Percentiles rank a stretch among this genome's conserved stretches.
Conservation (phyloP, 768 basidiomycete genomes). For the Pulveroboletus sp. region DNA sequence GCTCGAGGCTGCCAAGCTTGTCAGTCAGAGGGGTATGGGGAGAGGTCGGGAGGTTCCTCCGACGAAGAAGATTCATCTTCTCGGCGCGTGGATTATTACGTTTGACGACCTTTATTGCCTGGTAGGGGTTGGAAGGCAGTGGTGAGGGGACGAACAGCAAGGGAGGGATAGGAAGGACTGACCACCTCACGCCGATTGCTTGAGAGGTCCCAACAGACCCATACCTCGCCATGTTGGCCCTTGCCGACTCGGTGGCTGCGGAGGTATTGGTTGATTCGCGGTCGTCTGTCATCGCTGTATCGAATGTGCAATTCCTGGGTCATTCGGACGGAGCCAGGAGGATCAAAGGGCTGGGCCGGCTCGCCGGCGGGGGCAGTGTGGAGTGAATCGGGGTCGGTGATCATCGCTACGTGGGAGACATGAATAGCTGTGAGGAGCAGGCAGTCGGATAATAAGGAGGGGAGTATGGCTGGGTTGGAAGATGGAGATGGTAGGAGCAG, state of each 20-base stretch:
- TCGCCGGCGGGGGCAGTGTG: slow-evolving; percentile 33
- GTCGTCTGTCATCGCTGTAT: slow-evolving; percentile 37
- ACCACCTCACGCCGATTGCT: slow-evolving; percentile 46
- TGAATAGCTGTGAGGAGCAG: slow-evolving; percentile 16
- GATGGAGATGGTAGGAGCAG: slow-evolving; percentile 20
- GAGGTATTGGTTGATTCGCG: slow-evolving; percentile 82
- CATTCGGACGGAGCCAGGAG: slow-evolving; percentile 45
- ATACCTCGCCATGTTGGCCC: slow-evolving; percentile 90
- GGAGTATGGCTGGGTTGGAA: slow-evolving; percentile 26
- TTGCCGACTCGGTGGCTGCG: slow-evolving; percentile 73
- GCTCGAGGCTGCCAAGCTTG: slow-evolving; percentile 65
- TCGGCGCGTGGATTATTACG: slow-evolving; percentile 69
- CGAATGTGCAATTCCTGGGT: slow-evolving; percentile 41
- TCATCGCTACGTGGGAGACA: slow-evolving; percentile 26
- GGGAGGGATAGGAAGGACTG: slow-evolving; percentile 22
- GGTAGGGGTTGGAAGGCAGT: slow-evolving; percentile 8
- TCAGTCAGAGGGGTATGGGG: slow-evolving; percentile 57
- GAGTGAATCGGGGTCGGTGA: slow-evolving; percentile 21
- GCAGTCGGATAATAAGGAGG: slow-evolving; percentile 9
- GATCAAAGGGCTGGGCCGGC: slow-evolving; percentile 34
- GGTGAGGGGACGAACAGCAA: slow-evolving; percentile 3
- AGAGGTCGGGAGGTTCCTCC: slow-evolving; percentile 40
- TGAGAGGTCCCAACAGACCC: slow-evolving; percentile 56
- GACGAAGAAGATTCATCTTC: slow-evolving; percentile 51
- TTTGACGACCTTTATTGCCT: slow-evolving; percentile 80